Evolutionary conservation across 345 rosid species (phyloP).

Genomic region (Aethionema arabicum): DNA sequence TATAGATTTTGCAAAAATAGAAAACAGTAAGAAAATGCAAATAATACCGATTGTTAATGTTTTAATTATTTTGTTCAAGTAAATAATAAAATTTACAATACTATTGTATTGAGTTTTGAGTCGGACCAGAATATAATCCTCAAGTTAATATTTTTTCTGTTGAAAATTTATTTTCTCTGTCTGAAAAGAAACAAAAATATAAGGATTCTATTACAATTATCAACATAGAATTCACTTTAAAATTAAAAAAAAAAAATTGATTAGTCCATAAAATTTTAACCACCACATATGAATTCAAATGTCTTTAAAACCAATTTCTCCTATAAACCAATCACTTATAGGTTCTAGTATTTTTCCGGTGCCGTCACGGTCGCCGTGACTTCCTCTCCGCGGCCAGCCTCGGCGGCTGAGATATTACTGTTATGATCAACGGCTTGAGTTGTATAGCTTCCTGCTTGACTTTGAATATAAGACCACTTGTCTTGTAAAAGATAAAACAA

Average conservation of each 20-base stretch:
- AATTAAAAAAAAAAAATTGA: background rate
- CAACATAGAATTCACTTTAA: background rate
- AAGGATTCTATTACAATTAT: background rate
- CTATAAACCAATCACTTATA: constrained; percentile 12
- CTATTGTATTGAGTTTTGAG: too few species aligned
- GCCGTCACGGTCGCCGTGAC: constrained; percentile 13
- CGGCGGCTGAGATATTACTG: constrained; percentile 34
- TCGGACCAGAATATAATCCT: too few species aligned
- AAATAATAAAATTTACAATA: too few species aligned
- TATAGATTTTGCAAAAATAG: too few species aligned
- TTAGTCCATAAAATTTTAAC: constrained; percentile 1
- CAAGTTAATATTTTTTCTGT: too few species aligned
- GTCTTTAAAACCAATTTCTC: background rate
- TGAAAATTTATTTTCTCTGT: too few species aligned
- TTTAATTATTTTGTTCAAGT: too few species aligned
- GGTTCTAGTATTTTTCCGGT: constrained; percentile 24
- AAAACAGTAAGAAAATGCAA: too few species aligned
- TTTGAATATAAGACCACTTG: constrained; percentile 56
- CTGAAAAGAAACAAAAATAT: too few species aligned
- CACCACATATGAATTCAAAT: constrained; percentile 8
- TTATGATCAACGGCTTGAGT: constrained; percentile 32
- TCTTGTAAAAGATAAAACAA: constrained; percentile 82
- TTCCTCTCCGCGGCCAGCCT: constrained; percentile 27
- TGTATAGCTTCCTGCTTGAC: constrained; percentile 6
- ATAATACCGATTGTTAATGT: too few species aligned